phyloP scores from a whole-genome alignment of 768 basidiomycete species.

The Neoboletus brunneissimus region DNA sequence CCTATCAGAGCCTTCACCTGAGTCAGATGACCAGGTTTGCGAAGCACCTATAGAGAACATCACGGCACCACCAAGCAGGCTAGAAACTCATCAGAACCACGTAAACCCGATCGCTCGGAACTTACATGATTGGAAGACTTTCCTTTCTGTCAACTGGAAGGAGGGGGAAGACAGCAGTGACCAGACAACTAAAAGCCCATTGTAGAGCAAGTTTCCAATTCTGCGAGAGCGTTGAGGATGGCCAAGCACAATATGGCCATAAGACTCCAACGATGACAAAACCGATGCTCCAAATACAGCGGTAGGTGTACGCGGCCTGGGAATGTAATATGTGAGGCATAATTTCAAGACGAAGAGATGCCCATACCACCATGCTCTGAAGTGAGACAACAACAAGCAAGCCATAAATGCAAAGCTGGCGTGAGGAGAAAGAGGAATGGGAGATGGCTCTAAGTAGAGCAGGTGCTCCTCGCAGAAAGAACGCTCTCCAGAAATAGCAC shows the following conservation, averaged over 20 bases:
- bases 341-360: background rate
- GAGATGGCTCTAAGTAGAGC: conserved; percentile 10
- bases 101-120: conserved; percentile 1
- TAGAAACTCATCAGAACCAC: conserved; percentile 23
- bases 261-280: conserved; percentile 55
- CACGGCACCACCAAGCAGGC: conserved; percentile 45
- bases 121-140: conserved; percentile 57
- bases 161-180: conserved; percentile 66
- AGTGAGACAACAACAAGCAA: conserved; percentile 43
- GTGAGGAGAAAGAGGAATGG: conserved; percentile 24
- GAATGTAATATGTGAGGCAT: background rate
- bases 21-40: conserved; percentile 10
- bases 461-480: conserved; percentile 31
- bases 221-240: conserved; percentile 28
- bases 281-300: conserved; percentile 70
- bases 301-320: conserved; percentile 68
- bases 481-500: conserved; percentile 71
- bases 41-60: conserved; percentile 40
- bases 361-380: conserved; percentile 71
- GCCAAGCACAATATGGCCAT: conserved; percentile 65
- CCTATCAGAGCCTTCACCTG: background rate
- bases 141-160: conserved; percentile 73
- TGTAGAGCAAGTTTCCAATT: conserved; percentile 27
- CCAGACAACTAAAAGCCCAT: conserved; percentile 53
- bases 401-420: conserved; percentile 24